phyloP scores from a whole-genome alignment of 768 basidiomycete genomes.

The Podaxis sp. region DNA sequence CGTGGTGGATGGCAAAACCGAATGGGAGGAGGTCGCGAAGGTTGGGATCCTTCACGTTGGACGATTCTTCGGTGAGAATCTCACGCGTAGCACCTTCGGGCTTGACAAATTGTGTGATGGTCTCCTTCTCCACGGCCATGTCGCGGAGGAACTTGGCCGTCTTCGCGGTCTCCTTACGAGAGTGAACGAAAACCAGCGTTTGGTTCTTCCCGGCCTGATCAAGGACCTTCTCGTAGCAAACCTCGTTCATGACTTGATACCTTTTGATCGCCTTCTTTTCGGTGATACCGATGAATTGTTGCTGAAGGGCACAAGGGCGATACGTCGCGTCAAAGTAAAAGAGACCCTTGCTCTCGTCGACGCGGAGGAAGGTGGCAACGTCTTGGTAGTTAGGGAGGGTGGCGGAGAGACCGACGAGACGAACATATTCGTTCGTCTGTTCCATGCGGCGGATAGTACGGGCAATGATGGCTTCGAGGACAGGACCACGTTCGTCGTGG shows the following conservation, averaged over 20 bases:
- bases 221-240: conserved; percentile 98
- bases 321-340: conserved; percentile 98
- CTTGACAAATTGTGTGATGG: conserved; percentile 93
- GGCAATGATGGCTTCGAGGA: conserved; percentile 88
- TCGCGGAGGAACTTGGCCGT: conserved; percentile 94
- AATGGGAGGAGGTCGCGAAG: conserved; percentile 91
- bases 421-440: conserved; percentile 89
- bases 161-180: conserved; percentile 97
- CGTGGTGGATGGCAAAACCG: conserved; percentile 97
- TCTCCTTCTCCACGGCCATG: conserved; percentile 94
- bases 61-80: conserved; percentile 82
- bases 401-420: conserved; percentile 92
- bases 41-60: conserved; percentile 79
- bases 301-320: conserved; percentile 92
- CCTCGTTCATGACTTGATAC: conserved; percentile 97
- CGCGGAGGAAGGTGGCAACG: conserved; percentile 95
- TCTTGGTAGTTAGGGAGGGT: conserved; percentile 99
- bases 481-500: conserved; percentile 97
- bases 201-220: conserved; percentile 89
- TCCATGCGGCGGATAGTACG: conserved; percentile 93
- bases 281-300: conserved; percentile 96
- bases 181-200: conserved; percentile 96
- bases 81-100: conserved; percentile 91
- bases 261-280: conserved; percentile 99
- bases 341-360: conserved; percentile 86